Evolutionary conservation across 164 flowering plant species (phyloP).

Genomic region (Sedum album): DNA sequence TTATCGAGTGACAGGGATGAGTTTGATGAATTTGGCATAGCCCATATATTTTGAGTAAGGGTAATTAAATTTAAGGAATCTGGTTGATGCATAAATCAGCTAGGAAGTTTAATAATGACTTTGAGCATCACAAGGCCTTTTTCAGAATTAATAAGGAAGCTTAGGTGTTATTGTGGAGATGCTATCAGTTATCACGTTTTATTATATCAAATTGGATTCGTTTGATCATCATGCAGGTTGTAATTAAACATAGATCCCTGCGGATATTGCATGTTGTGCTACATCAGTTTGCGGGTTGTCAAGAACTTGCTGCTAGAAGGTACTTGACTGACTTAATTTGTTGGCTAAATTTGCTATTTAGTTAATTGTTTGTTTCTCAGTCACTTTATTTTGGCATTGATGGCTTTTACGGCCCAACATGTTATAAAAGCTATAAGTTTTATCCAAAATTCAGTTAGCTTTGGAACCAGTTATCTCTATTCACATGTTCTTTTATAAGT

Average conservation of each 20-base stretch:
- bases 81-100: neutral
- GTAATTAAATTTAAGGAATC: neutral
- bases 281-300: constrained; percentile 26
- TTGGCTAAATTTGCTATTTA: neutral
- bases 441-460: neutral
- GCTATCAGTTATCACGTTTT: no score
- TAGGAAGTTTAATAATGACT: neutral
- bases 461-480: neutral
- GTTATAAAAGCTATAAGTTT: neutral
- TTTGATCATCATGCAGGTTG: constrained; percentile 32
- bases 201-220: neutral
- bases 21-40: neutral
- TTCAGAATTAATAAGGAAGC: no score
- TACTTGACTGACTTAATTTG: constrained; percentile 12
- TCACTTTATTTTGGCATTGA: neutral
- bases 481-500: neutral
- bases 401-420: neutral
- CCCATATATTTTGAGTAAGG: neutral
- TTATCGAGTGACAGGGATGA: neutral
- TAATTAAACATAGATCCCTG: constrained; percentile 45
- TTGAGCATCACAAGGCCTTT: neutral
- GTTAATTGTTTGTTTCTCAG: neutral
- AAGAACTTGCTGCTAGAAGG: constrained; percentile 34
- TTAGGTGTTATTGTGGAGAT: no score
- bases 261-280: constrained; percentile 43